Base-by-base conservation (phyloP, 257 asterid genomes). In the Nicotiana attenuata region DNA sequence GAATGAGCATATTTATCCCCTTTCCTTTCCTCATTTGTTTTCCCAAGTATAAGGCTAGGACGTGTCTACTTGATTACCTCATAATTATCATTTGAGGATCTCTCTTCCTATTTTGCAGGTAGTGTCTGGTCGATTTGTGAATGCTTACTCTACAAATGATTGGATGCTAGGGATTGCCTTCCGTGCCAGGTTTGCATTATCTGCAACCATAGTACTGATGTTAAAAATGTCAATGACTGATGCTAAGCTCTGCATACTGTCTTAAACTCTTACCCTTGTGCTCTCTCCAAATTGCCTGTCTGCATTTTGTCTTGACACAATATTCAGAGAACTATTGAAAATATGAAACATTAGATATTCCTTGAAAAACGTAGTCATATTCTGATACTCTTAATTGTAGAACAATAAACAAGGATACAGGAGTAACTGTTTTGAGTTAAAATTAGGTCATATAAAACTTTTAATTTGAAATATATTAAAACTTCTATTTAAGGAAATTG, bases 101-200 rank as follows among this genome's bases (percentile, higher is more conserved):
- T 73, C 80, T 57, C 3, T 82, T 81, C 78, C 77, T 65, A 16
- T 83, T 81, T 10, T 85, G 56, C 84, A 95, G 99, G 98, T 95
- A 77, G 98, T 95, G 84, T 88, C 98, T 57, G 99, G 99, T 85
- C 91, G 99, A 89, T 93, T 92, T 67, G 90, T 96, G 84, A 96
- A 93, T 76, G 94, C 86, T 31, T 96, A 93, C 83, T 89, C 99
- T 33, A 89, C 98, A 55, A 92, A 87, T 59, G 99, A 96, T 87
- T 93, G 99, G 99, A 96, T 91, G 95, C 98, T 96, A 59, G 99
- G 97, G 85, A 75, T 96, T 85, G 98, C 96, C 52, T 96, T 96
- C 83, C 98, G 98, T 81, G 97, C 99, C 33, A 96, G 84, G 99
- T 91, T 89, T 67, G 89, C 60, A 5, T 71, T 71, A 45, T 52